Evolutionary conservation across 257 asterid species (phyloP).

Genomic region (Cordia subcordata): DNA sequence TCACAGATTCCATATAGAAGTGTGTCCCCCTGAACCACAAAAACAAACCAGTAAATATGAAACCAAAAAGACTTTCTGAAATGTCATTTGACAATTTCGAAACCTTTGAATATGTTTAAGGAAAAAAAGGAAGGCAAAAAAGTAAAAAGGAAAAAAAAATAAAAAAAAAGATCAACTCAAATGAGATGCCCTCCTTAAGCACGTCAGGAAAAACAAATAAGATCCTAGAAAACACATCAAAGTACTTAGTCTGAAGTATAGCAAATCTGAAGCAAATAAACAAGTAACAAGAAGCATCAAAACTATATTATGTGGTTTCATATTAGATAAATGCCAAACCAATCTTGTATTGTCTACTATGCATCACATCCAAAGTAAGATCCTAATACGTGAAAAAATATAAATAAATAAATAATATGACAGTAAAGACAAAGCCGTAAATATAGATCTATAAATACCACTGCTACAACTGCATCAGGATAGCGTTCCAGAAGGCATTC

Average conservation of each 20-base stretch:
- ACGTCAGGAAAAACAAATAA: not conserved
- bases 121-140: no score
- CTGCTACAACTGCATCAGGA: constrained; percentile 44
- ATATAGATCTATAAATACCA: constrained; percentile 45
- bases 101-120: no score
- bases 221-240: not conserved
- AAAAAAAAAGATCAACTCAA: not conserved
- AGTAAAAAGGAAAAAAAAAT: no score
- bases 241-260: not conserved
- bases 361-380: no score
- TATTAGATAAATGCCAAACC: no score
- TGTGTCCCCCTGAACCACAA: constrained; percentile 55
- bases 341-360: no score
- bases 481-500: constrained; percentile 67
- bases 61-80: no score
- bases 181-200: not conserved
- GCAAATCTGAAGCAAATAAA: not conserved
- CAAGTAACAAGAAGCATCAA: not conserved
- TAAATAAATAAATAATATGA: no score
- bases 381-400: no score
- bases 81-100: no score
- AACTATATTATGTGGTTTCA: no score
- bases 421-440: not conserved
- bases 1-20: constrained; percentile 78
- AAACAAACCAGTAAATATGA: not conserved